Conservation (phyloP, 1,284 basidiomycete species). For the Moesziomyces sp. region DNA sequence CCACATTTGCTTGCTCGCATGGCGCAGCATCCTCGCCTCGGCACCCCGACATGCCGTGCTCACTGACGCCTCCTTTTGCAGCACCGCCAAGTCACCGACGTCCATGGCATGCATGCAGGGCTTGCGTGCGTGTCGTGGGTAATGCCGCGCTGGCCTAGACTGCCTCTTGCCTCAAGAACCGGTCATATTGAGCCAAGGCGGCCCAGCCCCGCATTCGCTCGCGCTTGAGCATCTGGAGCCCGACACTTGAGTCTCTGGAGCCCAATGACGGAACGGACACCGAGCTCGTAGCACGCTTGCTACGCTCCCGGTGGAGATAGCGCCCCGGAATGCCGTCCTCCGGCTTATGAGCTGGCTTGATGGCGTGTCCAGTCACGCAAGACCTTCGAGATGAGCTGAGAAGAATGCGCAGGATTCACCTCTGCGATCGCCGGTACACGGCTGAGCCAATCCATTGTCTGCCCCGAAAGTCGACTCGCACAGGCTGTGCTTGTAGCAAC, state of each 20-base stretch:
- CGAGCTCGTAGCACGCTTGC: too few relatives aligned
- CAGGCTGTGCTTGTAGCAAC: too few relatives aligned
- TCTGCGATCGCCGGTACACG: too few relatives aligned
- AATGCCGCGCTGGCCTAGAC: neutral
- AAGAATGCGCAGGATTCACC: neutral
- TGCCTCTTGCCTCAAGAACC: neutral
- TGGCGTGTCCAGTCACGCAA: neutral
- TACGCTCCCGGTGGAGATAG: too few relatives aligned
- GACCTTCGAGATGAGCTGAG: neutral
- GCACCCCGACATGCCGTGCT: neutral
- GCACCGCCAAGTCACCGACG: neutral
- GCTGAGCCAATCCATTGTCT: too few relatives aligned
- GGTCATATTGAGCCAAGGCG: neutral
- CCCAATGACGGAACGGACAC: conserved; percentile 21
- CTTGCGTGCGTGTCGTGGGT: neutral
- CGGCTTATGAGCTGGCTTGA: neutral
- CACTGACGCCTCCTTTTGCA: neutral
- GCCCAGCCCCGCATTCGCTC: conserved; percentile 8
- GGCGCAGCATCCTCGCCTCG: neutral
- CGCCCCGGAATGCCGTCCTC: neutral
- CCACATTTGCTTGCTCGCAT: neutral
- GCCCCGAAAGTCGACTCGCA: too few relatives aligned
- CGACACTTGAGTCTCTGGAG: conserved; percentile 31
- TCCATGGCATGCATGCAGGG: neutral
- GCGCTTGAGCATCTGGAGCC: conserved; percentile 40